Evolutionary conservation across 257 asterid genomes (phyloP).

Genomic region (Solanum lignicaule): DNA sequence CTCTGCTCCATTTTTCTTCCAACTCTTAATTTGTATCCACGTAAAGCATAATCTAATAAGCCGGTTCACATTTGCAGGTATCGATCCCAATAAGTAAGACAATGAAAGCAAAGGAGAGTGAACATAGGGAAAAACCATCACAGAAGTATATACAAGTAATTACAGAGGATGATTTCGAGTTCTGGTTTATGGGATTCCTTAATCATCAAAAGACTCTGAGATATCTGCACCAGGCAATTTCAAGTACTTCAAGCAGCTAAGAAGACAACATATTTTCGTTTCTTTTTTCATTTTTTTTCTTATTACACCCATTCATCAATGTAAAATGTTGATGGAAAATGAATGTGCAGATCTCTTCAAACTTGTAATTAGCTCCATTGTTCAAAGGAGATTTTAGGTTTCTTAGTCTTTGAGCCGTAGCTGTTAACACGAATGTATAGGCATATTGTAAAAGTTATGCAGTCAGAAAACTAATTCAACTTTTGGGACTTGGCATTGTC

Average conservation of each 20-base stretch:
- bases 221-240: neutral
- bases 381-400: neutral
- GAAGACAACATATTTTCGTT: neutral
- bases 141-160: slow-evolving; percentile 29
- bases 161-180: neutral
- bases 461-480: neutral
- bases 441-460: neutral
- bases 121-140: slow-evolving; percentile 16
- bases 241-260: neutral
- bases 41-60: neutral
- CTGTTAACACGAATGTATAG: neutral
- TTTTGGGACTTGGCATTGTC: neutral
- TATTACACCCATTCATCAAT: neutral
- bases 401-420: neutral
- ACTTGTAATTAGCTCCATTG: neutral
- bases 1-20: neutral
- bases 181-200: neutral
- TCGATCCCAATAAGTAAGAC: slow-evolving; percentile 23
- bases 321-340: neutral
- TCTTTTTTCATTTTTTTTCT: neutral
- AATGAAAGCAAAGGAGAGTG: slow-evolving; percentile 16
- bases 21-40: neutral
- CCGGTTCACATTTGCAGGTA: slow-evolving; percentile 3
- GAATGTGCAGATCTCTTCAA: neutral
- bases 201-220: neutral